A percentile compares a stretch with the other conserved stretches of the same genome.
Evolutionary conservation across 2,329 filamentous ascomycete genomes (phyloP).

Genomic region (Fusarium verrucosum): DNA sequence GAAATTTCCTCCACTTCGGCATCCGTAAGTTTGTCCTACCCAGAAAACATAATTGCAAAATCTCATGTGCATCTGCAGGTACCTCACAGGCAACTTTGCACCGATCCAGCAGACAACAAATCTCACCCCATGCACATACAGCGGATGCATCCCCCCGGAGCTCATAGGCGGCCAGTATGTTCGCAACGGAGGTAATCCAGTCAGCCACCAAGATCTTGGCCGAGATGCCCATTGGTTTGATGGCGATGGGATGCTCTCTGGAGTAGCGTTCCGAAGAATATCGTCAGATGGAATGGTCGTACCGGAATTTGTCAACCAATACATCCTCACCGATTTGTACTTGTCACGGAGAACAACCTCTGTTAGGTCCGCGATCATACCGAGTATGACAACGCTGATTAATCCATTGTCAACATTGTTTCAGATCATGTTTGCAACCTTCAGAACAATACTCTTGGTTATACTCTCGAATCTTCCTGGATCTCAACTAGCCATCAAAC

Average conservation of each 20-base stretch:
- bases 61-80: constrained; percentile 50
- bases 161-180: constrained; percentile 76
- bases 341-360: constrained; percentile 58
- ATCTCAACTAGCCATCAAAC: constrained; percentile 65
- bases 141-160: constrained; percentile 69
- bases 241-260: constrained; percentile 77
- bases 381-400: constrained; percentile 73
- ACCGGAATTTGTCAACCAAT: constrained; percentile 75
- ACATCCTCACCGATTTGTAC: constrained; percentile 73
- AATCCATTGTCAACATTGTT: constrained; percentile 54
- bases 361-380: constrained; percentile 67
- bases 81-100: constrained; percentile 75
- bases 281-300: constrained; percentile 51
- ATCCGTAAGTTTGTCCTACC: constrained; percentile 20
- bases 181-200: constrained; percentile 75
- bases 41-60: constrained; percentile 21
- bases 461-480: constrained; percentile 36
- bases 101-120: constrained; percentile 66
- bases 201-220: constrained; percentile 67
- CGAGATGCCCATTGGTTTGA: constrained; percentile 79
- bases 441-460: constrained; percentile 52
- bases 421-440: background rate
- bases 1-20: background rate
- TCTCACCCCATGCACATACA: constrained; percentile 65
- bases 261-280: constrained; percentile 64